Evolutionary conservation across 1,284 basidiomycete species (phyloP).

Genomic region (Apiotrichum siamense): DNA sequence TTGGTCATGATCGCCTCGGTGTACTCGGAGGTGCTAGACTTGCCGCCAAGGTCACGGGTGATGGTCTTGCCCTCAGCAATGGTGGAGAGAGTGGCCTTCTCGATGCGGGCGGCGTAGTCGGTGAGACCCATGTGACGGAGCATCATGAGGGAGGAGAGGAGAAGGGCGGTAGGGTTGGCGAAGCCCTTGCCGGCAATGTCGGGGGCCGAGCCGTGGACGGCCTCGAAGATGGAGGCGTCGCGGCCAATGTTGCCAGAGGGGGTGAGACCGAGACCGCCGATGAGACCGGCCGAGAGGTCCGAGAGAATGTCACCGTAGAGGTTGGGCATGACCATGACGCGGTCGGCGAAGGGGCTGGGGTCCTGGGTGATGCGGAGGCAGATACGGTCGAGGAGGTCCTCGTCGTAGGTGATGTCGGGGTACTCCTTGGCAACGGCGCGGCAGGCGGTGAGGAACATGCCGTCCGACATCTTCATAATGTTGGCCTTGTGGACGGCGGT

Average conservation of each 20-base stretch:
- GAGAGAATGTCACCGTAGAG: constrained; percentile 86
- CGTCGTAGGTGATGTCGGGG: constrained; percentile 88
- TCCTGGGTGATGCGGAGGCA: constrained; percentile 72
- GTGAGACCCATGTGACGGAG: constrained; percentile 90
- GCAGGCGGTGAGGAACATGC: constrained; percentile 98
- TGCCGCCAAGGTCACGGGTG: constrained; percentile 88
- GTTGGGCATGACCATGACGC: constrained; percentile 99
- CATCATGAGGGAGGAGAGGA: constrained; percentile 97
- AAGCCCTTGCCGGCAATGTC: constrained; percentile 76
- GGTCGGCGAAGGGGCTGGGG: constrained; percentile 87
- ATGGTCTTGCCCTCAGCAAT: constrained; percentile 91
- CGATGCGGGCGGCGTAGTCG: constrained; percentile 81
- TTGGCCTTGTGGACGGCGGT: constrained; percentile 99
- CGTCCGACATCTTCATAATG: constrained; percentile 99
- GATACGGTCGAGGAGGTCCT: constrained; percentile 94
- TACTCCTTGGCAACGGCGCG: constrained; percentile 94
- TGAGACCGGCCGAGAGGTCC: constrained; percentile 98
- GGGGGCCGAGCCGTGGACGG: constrained; percentile 89
- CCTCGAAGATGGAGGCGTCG: constrained; percentile 99
- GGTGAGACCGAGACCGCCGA: constrained; percentile 94
- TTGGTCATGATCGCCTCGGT: constrained; percentile 71
- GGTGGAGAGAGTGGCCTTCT: constrained; percentile 80
- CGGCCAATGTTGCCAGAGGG: constrained; percentile 97
- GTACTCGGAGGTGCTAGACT: constrained; percentile 79
- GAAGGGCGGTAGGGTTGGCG: constrained; percentile 95